These are phyloP conservation scores for Fusarium subglutinans DNA, from an alignment of 2,329 filamentous ascomycete genomes.

Conservation along the genomic window DNA sequence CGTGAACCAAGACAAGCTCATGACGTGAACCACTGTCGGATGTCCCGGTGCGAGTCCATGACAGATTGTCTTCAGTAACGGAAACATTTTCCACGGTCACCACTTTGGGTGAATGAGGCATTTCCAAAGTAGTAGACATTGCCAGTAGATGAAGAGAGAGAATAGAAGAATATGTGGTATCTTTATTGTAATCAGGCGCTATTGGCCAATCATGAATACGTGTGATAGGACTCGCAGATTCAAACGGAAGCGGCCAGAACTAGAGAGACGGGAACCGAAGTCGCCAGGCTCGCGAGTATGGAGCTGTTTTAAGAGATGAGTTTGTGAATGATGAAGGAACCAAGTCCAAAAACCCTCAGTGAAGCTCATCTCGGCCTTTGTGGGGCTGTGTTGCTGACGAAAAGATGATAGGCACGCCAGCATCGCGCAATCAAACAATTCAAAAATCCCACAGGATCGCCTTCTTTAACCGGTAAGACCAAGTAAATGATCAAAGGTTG, in stretches of 20 bases:
- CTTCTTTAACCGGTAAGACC: conserved; percentile 3
- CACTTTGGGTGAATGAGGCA: background rate
- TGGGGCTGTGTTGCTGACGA: conserved; percentile 35
- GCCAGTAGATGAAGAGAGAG: background rate
- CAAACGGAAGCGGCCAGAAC: background rate
- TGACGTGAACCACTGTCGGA: conserved; percentile 30
- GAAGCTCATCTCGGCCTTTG: conserved; percentile 21
- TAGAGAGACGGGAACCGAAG: background rate
- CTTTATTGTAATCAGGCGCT: conserved; percentile 17
- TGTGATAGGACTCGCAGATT: background rate
- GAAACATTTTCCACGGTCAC: conserved; percentile 30
- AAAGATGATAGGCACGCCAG: conserved; percentile 12
- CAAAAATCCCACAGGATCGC: conserved; percentile 9
- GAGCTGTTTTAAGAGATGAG: background rate
- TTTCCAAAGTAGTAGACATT: conserved; percentile 16
- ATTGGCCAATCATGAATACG: conserved; percentile 26
- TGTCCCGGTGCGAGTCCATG: conserved; percentile 39
- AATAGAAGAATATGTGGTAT: conserved; percentile 9
- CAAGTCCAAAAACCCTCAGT: conserved; percentile 18
- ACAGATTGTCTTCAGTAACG: conserved; percentile 38
- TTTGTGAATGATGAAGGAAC: conserved; percentile 7
- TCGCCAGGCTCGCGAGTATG: background rate
- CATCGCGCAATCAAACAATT: conserved; percentile 16
- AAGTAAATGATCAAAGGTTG: background rate
- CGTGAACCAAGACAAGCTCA: conserved; percentile 44